Conservation (phyloP, 73 alveolate genomes). For the Paramecium bursaria region DNA sequence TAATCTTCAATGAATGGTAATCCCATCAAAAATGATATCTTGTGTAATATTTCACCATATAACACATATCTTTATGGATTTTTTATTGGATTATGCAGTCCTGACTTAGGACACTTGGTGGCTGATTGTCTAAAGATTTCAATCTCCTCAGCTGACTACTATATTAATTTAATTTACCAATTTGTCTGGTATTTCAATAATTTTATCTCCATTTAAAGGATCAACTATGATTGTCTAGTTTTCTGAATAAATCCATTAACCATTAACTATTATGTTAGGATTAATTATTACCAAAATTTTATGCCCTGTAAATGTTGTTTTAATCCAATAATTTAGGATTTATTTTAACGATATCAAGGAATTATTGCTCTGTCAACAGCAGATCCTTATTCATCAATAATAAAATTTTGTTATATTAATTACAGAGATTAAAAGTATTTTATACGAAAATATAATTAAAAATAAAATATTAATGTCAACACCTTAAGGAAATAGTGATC, state of each 20-base stretch:
- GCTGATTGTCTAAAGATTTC: slow-evolving; percentile 68
- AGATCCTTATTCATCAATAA: no score
- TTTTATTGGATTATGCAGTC: slow-evolving; percentile 94
- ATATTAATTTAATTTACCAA: slow-evolving; percentile 1
- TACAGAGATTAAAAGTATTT: no score
- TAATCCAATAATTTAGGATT: neutral
- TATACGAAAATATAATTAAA: no score
- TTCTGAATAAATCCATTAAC: slow-evolving; percentile 77
- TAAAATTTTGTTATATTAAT: no score
- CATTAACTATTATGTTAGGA: slow-evolving; percentile 66
- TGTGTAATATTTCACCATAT: slow-evolving; percentile 87
- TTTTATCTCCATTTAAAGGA: slow-evolving; percentile 86
- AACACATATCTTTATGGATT: slow-evolving; percentile 89
- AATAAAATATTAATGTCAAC: no score
- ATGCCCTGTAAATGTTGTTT: slow-evolving; percentile 12
- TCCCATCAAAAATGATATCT: slow-evolving; percentile 77
- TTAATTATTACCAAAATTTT: neutral
- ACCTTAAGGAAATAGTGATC: no score
- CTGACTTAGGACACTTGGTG: slow-evolving; percentile 79
- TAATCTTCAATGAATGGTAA: slow-evolving; percentile 80
- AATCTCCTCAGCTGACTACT: slow-evolving; percentile 68
- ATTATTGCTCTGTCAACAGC: neutral
- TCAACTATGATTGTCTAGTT: slow-evolving; percentile 73
- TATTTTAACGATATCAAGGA: neutral
- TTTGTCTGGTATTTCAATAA: slow-evolving; percentile 74